Evolutionary conservation across 2,329 filamentous ascomycete genomes (phyloP), one percentile per base, ranked within the genome.

Genomic region (Diaporthe sp.): DNA sequence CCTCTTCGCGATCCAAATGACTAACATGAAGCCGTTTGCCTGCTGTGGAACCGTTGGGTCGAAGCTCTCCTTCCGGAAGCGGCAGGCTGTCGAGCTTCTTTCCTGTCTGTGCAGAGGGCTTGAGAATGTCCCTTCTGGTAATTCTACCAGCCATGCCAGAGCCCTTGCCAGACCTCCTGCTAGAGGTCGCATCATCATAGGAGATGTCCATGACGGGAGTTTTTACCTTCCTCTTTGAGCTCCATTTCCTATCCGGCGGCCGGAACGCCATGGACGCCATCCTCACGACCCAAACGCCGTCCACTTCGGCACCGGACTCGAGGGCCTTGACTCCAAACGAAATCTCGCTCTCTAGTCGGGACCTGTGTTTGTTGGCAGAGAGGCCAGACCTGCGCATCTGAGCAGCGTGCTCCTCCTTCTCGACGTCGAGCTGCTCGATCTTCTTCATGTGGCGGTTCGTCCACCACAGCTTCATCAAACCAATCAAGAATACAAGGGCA

Each of bases 281-380:
- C 69, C 86, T 85, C 32, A 91, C 92, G 66, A 94, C 91, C 92
- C 93, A 95, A 68, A 98, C 95, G 5, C 95, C 96, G 77, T 97
- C 94, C 10, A 97, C 90, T 80, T 96, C 90, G 56, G 97, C 87
- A 8, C 95, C 95, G 78, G 90, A 93, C 81, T 98, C 93, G 61
- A 98, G 90, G 9, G 96, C 96, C 78, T 94, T 92, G 70, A 97
- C 91, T 27, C 96, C 96, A 79, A 98, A 98, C 0, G 95, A 95
- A 47, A 97, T 90, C 13, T 94, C 92, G 68, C 90, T 86, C 25
- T 78, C 74, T 25, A 65, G 25, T 9, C 47, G 32, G 17, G 42
- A 47, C 37, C 81, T 79, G 63, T 83, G 82, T 51, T n/a, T 51
- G 76, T 82, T 84, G 37, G 79, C 80, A 9, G 81, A 75, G 63